These are phyloP conservation scores for Cercis canadensis DNA, from an alignment of 306 rosid species.

Conservation along the genomic window DNA sequence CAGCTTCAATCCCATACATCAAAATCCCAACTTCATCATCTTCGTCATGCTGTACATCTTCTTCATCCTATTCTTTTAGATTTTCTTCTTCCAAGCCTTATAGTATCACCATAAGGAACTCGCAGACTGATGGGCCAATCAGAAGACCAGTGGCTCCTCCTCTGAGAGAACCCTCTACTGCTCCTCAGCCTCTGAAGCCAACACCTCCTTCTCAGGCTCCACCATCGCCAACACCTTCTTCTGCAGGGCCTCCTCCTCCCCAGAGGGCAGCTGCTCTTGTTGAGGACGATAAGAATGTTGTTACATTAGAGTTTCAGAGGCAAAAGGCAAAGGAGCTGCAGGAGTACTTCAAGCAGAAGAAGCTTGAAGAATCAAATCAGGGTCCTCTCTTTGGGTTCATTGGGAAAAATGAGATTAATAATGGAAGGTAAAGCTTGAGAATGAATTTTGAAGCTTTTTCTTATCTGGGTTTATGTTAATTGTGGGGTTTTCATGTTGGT, in stretches of 20 bases:
- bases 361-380: slow-evolving; percentile 77
- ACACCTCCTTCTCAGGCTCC: slow-evolving; percentile 64
- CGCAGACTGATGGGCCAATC: slow-evolving; percentile 86
- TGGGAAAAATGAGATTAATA: slow-evolving; percentile 82
- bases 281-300: slow-evolving; percentile 54
- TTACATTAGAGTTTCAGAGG: slow-evolving; percentile 93
- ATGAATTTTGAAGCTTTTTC: slow-evolving; percentile 21
- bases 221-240: slow-evolving; percentile 34
- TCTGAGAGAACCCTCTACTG: slow-evolving; percentile 61
- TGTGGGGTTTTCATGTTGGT: too few species aligned
- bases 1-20: slow-evolving; percentile 73
- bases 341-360: slow-evolving; percentile 90
- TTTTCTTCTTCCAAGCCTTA: slow-evolving; percentile 54
- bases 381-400: slow-evolving; percentile 89
- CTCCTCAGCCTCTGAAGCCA: slow-evolving; percentile 64
- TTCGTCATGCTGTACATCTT: slow-evolving; percentile 47
- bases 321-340: slow-evolving; percentile 95
- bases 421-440: slow-evolving; percentile 76
- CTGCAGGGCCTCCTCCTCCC: slow-evolving; percentile 38
- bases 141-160: slow-evolving; percentile 94
- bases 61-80: slow-evolving; percentile 47
- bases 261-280: slow-evolving; percentile 32
- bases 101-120: slow-evolving; percentile 58
- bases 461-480: slow-evolving; percentile 18
- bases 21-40: slow-evolving; percentile 69